Evolutionary conservation across 108 stramenopile species (phyloP), one percentile per base, ranked within the genome.

Genomic region (Skeletonema marinoi): DNA sequence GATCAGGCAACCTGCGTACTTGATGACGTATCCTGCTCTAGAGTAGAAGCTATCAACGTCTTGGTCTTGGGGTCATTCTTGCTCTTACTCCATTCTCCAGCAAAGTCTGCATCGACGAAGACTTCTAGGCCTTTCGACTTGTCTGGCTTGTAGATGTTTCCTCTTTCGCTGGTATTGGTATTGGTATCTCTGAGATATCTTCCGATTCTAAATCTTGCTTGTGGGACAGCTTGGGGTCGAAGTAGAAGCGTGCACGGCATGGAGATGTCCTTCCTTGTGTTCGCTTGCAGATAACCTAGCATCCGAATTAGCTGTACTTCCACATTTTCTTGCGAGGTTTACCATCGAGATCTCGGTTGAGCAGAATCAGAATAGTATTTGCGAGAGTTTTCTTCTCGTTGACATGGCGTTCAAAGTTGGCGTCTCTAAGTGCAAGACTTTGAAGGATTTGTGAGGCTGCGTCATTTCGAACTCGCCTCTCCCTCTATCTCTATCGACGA

Each of bases 191-290:
- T 42, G 1, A 90, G 66, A 62, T 88, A 88, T 14, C 82, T 25
- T 16, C 80, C 87, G 62, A 88, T 75, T 25, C 78, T 44, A 90
- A 29, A 0, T 84, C 86, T 58, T 77, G 36, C 25, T 78, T 84
- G 51, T 90, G 89, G 0, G 14, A 16, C 25, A 50, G 31, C 61
- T 70, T 82, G 42, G 89, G 86, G 62, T 65, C 16, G 56, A 62
- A 31, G 0, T 58, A 60, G 60, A 87, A 90, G 54, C 83, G 63
- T 0, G 88, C 87, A n/a, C 73, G 67, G 71, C 29, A 86, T 75
- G 0, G 78, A 38, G 35, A 85, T 80, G 6, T 87, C 82, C 0
- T 82, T 82, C 4, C 78, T 38, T 3, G 79, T 46, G 6, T 75
- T 44, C 6, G 50, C 30, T 51, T 60, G 60, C 0, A 86, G 54